phyloP scores from a whole-genome alignment of 495 filamentous ascomycete genomes.

The Astrothelium macrocarpum region DNA sequence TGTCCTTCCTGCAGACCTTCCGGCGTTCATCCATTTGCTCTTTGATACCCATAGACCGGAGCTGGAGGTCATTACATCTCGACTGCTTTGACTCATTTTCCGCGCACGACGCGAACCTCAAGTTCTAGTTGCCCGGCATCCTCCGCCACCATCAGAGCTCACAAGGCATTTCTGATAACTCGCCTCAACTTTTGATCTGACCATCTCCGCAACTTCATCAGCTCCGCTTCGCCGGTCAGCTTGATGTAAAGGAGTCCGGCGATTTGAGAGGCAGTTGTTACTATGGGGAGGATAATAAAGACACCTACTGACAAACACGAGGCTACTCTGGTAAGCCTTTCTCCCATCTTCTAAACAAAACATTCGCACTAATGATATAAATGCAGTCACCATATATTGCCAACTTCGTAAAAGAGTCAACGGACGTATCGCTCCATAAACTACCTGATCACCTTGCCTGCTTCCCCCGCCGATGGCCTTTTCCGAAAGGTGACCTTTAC shows the following conservation, averaged over 20 bases:
- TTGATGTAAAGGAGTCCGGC: constrained; percentile 5
- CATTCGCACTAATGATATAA: constrained; percentile 21
- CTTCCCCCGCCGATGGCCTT: constrained; percentile 86
- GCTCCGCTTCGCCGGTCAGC: neutral
- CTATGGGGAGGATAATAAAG: constrained; percentile 97
- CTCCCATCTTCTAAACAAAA: neutral
- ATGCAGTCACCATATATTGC: constrained; percentile 75
- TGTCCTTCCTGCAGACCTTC: neutral
- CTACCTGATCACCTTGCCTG: constrained; percentile 65
- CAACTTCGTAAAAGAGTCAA: constrained; percentile 61
- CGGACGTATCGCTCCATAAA: constrained; percentile 58
- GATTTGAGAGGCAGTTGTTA: constrained; percentile 8
- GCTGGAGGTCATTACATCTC: neutral
- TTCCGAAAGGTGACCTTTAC: constrained; percentile 93
- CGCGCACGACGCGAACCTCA: neutral
- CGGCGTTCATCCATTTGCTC: neutral
- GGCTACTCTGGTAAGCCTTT: constrained; percentile 72
- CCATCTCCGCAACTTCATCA: neutral
- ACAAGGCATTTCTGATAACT: neutral
- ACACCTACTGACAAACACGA: constrained; percentile 82
- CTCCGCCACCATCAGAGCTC: neutral
- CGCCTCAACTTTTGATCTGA: neutral
- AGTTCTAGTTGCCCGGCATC: neutral
- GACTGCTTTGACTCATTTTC: neutral
- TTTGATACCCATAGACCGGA: neutral